These are phyloP conservation scores for Corchorus olitorius DNA, from an alignment of 345 rosid genomes.

Conservation along the genomic window DNA sequence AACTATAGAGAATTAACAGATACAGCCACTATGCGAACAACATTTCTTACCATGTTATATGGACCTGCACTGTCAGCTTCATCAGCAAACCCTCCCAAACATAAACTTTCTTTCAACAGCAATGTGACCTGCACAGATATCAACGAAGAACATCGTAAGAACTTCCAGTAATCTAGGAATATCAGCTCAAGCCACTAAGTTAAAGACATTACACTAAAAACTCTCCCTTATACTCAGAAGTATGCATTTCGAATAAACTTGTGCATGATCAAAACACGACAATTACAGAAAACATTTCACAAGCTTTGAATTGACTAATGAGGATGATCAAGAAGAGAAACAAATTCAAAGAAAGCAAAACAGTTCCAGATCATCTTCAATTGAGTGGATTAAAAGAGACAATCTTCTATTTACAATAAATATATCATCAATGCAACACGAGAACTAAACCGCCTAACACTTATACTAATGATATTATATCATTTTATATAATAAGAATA, in stretches of 20 bases:
- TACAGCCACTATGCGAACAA: neutral
- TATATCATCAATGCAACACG: neutral
- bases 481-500: neutral
- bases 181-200: conserved; percentile 3
- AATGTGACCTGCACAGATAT: conserved; percentile 13
- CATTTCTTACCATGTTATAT: conserved; percentile 21
- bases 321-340: neutral
- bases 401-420: neutral
- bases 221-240: neutral
- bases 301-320: neutral
- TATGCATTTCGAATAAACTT: neutral
- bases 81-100: conserved; percentile 14
- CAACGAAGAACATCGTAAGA: neutral
- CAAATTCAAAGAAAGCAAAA: neutral
- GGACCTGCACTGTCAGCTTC: conserved; percentile 2
- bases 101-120: neutral
- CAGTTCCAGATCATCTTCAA: neutral
- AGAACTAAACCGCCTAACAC: neutral
- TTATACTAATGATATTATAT: neutral
- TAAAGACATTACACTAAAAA: neutral
- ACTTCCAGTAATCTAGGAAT: no score
- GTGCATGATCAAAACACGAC: neutral
- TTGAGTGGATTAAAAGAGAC: neutral
- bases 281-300: neutral
- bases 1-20: neutral